These are phyloP conservation scores for Tripidium arundinaceum DNA, from an alignment of 202 grass and related monocot species.

Conservation along the genomic window DNA sequence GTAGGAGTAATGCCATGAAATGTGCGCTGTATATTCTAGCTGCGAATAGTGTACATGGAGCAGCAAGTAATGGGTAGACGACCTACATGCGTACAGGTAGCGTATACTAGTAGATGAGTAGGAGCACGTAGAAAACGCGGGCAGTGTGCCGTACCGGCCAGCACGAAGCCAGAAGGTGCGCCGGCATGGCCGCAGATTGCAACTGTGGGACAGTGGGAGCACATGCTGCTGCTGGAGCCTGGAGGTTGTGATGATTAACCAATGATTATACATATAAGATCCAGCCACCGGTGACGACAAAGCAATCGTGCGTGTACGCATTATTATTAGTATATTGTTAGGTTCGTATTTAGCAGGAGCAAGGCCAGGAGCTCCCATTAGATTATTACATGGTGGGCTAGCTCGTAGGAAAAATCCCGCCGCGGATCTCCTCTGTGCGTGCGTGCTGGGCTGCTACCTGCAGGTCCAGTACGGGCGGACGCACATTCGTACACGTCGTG, in stretches of 20 bases:
- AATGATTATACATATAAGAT: neutral
- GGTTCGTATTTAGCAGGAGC: no score
- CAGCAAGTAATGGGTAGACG: neutral
- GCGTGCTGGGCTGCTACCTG: no score
- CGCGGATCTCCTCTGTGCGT: no score
- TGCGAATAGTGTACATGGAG: neutral
- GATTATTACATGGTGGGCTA: no score
- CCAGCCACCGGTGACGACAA: neutral
- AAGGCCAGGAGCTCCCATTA: no score
- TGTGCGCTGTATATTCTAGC: no score
- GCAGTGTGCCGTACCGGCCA: neutral
- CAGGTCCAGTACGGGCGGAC: no score
- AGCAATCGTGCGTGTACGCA: neutral
- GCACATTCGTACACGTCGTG: no score
- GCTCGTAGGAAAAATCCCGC: neutral
- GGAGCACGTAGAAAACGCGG: neutral
- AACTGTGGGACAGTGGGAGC: slow-evolving; percentile 9
- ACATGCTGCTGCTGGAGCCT: neutral
- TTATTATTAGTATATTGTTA: neutral
- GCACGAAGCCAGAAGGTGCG: neutral
- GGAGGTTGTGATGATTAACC: neutral
- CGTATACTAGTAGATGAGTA: neutral
- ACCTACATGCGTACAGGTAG: neutral
- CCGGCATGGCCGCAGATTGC: neutral
- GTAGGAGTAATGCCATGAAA: no score